Evolutionary conservation across 495 filamentous ascomycete genomes (phyloP).

Genomic region (Neurospora sp.): DNA sequence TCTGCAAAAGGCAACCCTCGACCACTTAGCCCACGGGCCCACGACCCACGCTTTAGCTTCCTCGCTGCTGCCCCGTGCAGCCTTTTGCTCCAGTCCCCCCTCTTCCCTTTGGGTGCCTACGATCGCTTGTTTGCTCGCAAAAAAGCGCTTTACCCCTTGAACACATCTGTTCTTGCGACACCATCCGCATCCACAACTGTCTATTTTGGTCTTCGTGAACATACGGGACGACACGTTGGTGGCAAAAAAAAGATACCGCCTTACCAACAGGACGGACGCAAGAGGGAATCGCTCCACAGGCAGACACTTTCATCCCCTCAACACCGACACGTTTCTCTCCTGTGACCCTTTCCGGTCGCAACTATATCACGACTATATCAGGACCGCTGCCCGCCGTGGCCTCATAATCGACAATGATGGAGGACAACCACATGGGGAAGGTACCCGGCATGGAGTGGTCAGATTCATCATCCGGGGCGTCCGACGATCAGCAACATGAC

Average conservation of each 20-base stretch:
- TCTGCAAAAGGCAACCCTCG: not conserved
- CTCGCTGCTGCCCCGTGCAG: not conserved
- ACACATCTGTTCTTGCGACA: not conserved
- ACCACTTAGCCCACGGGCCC: not conserved
- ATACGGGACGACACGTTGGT: not conserved
- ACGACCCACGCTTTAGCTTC: not conserved
- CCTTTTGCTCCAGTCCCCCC: not conserved
- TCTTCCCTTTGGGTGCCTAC: not conserved
- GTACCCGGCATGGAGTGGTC: slow-evolving; percentile 20
- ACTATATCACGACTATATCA: not conserved
- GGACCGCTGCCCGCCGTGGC: not conserved
- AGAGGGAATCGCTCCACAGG: not conserved
- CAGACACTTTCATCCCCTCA: not conserved
- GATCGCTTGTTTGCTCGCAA: not conserved
- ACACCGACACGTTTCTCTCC: not conserved
- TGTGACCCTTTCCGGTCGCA: not conserved
- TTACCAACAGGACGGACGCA: not conserved
- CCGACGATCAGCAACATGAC: slow-evolving; percentile 17
- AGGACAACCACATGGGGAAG: slow-evolving; percentile 10
- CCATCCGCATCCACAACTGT: not conserved
- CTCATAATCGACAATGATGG: slow-evolving; percentile 12
- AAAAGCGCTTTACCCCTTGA: not conserved
- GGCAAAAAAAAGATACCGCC: not conserved
- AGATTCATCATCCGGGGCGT: slow-evolving; percentile 29
- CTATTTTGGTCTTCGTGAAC: not conserved